These are phyloP conservation scores for Thalassiosira hispida DNA, from an alignment of 352 stramenopile species.

Conservation along the genomic window DNA sequence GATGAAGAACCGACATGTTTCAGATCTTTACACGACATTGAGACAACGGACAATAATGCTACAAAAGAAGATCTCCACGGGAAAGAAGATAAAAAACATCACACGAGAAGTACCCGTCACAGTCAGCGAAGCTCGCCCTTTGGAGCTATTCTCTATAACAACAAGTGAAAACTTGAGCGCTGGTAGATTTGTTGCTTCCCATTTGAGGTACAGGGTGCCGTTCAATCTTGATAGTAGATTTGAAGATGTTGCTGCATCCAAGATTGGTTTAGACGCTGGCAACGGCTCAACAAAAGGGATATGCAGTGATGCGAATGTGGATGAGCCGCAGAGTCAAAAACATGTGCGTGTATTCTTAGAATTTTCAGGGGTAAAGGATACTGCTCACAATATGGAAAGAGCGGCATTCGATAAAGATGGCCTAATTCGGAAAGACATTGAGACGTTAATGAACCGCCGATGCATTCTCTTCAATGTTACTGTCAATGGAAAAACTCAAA, in stretches of 20 bases:
- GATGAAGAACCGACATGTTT: too few species aligned
- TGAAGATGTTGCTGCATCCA: background rate
- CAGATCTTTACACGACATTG: background rate
- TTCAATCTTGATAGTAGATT: background rate
- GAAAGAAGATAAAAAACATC: too few species aligned
- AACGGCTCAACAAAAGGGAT: constrained; percentile 1
- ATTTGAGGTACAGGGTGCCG: background rate
- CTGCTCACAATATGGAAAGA: too few species aligned
- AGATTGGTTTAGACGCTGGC: background rate
- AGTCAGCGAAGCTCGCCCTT: background rate
- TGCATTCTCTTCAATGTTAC: too few species aligned
- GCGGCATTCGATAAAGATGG: too few species aligned
- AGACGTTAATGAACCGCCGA: too few species aligned
- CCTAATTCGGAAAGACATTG: too few species aligned
- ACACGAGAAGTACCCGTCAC: background rate
- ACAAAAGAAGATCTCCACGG: too few species aligned
- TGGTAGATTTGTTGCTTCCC: background rate
- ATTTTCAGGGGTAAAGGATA: too few species aligned
- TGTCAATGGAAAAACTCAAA: too few species aligned
- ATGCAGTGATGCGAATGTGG: background rate
- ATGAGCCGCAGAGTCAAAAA: background rate
- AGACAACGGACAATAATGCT: background rate
- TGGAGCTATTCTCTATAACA: background rate
- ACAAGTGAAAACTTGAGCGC: background rate
- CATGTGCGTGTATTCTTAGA: background rate